These are phyloP conservation scores for Xylaria telfairii DNA, from an alignment of 495 filamentous ascomycete species.

Conservation along the genomic window DNA sequence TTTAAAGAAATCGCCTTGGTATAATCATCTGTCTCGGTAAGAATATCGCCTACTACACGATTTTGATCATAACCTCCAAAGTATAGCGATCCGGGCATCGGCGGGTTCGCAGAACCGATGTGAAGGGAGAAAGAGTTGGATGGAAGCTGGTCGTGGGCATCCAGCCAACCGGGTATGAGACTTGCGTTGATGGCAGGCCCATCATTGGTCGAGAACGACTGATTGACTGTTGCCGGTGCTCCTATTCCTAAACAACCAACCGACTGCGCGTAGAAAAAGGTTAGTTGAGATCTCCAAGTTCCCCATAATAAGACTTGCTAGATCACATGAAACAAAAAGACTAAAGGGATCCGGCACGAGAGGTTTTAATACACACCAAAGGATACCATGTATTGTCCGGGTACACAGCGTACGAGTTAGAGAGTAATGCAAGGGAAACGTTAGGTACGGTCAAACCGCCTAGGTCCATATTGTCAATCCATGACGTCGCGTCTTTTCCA, in stretches of 20 bases:
- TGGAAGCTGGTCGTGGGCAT: conserved; percentile 44
- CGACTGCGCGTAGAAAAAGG: too few species aligned
- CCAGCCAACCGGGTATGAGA: conserved; percentile 40
- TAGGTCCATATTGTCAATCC: conserved; percentile 35
- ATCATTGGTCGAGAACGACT: conserved; percentile 33
- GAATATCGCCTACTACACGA: conserved; percentile 42
- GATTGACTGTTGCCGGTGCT: conserved; percentile 39
- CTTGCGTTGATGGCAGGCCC: conserved; percentile 42
- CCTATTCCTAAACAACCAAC: conserved; percentile 46
- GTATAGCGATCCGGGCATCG: conserved; percentile 50
- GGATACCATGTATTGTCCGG: conserved; percentile 45
- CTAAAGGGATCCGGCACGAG: too few species aligned
- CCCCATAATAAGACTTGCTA: too few species aligned
- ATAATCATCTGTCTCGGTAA: conserved; percentile 39
- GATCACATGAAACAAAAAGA: too few species aligned
- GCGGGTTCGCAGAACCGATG: conserved; percentile 53
- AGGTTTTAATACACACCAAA: too few species aligned
- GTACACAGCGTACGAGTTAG: conserved; percentile 33
- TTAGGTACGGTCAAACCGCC: conserved; percentile 31
- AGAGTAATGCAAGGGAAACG: conserved; percentile 34
- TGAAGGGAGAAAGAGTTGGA: conserved; percentile 66
- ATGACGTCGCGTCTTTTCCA: conserved; percentile 29
- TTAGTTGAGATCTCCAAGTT: too few species aligned
- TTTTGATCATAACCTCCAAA: conserved; percentile 61
- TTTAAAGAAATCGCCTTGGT: conserved; percentile 41